phyloP scores from a whole-genome alignment of 352 stramenopile genomes.

The Aphanomyces astaci region DNA sequence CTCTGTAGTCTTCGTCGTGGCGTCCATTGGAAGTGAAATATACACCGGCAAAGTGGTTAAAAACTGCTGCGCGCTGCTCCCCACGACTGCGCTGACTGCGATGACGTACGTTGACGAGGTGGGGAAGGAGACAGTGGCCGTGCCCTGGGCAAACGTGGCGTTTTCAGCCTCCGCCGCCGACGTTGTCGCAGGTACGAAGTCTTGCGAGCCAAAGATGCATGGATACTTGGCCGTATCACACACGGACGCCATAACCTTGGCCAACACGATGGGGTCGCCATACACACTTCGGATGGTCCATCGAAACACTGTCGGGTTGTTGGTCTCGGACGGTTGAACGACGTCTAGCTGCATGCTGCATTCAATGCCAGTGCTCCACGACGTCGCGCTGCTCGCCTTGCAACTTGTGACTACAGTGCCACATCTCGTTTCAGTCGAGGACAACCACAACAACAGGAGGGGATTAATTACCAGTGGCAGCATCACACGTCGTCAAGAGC shows the following conservation, averaged over 20 bases:
- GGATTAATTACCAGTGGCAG: too few species aligned
- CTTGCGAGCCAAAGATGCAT: not conserved
- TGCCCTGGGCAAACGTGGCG: not conserved
- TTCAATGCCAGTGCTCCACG: not conserved
- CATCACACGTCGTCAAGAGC: too few species aligned
- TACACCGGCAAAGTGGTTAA: not conserved
- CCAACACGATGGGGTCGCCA: not conserved
- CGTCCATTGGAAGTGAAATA: not conserved
- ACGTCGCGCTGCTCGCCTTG: not conserved
- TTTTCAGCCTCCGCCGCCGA: not conserved
- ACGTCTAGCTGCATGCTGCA: constrained; percentile 7
- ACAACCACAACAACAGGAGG: not conserved
- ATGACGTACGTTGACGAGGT: not conserved
- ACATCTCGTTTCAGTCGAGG: too few species aligned
- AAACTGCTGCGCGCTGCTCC: not conserved
- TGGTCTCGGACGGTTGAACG: not conserved
- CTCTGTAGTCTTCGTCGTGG: not conserved
- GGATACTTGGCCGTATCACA: not conserved
- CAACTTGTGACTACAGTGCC: constrained; percentile 4
- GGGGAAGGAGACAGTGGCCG: not conserved
- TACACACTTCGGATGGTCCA: not conserved
- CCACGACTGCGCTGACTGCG: not conserved
- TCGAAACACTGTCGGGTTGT: not conserved
- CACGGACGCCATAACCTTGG: not conserved
- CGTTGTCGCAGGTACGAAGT: not conserved